A percentile compares a stretch with the other conserved stretches of the same genome.
These are phyloP conservation scores for Rugosomyces carneus DNA, from an alignment of 1,284 basidiomycete genomes.

Conservation along the genomic window DNA sequence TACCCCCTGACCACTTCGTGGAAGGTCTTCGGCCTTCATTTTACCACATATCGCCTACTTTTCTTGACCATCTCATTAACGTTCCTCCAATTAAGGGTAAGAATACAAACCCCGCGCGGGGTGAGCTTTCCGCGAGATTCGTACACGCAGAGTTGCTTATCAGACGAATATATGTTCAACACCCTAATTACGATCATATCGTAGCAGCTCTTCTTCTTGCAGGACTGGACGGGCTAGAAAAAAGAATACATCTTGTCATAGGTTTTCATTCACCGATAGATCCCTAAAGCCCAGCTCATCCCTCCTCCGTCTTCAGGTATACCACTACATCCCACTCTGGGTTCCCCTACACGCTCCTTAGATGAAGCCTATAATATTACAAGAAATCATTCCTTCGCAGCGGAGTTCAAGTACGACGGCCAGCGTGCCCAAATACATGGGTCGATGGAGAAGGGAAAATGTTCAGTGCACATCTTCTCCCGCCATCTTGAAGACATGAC, in stretches of 20 bases:
- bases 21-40: conserved; percentile 23
- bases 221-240: conserved; percentile 56
- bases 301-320: conserved; percentile 39
- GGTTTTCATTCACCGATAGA: conserved; percentile 37
- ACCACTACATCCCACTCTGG: conserved; percentile 67
- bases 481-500: conserved; percentile 93
- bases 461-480: conserved; percentile 73
- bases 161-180: conserved; percentile 76
- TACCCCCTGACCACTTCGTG: conserved; percentile 29
- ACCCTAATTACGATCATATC: conserved; percentile 86
- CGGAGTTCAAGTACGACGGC: conserved; percentile 85
- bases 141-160: conserved; percentile 58
- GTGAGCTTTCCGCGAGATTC: conserved; percentile 43
- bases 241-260: conserved; percentile 69
- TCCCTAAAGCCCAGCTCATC: not conserved
- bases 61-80: conserved; percentile 34
- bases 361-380: conserved; percentile 78
- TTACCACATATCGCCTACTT: conserved; percentile 32
- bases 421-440: conserved; percentile 85
- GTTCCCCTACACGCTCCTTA: conserved; percentile 81
- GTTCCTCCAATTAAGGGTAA: conserved; percentile 38
- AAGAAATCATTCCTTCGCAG: conserved; percentile 61
- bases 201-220: conserved; percentile 56
- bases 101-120: conserved; percentile 35
- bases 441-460: conserved; percentile 33